Evolutionary conservation across 257 asterid species (phyloP), one percentile per base, ranked within the genome.

Genomic region (Rubia yunnanensis): DNA sequence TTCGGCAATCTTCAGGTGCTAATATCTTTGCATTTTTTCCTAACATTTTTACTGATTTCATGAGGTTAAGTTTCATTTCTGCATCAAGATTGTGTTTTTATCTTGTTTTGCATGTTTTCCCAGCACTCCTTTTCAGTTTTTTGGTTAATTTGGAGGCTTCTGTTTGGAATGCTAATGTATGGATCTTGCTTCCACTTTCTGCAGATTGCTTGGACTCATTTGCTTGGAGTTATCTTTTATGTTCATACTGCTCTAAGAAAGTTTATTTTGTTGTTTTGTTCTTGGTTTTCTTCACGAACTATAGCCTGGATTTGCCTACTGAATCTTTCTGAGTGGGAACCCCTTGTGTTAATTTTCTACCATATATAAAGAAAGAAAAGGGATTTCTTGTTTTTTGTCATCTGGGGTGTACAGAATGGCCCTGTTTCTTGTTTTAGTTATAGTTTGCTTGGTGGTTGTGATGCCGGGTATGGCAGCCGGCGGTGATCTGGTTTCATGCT

Each of bases 401-500:
- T 9, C 34, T 52, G 52, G 13, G 20, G 32, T 49, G 22, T 28
- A 5, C 20, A 77, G 62, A 60, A 85, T 83, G 96, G 41, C 18
- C 22, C 7, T 11, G 56, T 10, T 13, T 34, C 59, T 18, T 32
- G 35, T 38, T 23, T 20, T 82, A 59, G 2, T 66, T 70, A 46
- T 73, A 48, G 63, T 72, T 27, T 76, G 74, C 46, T 39, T 79
- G 27, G 76, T 67, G 28, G 62, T 58, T 46, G 32, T 67, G 2
- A 65, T 79, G 38, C 23, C 77, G 36, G 76, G 74, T 36, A 49
- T 67, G 24, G 64, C 55, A 46, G 56, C 54, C 30, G 22, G 52
- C 10, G 84, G 64, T 0, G 85, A 80, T 22, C 66, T 24, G 79
- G 85, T 67, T 14, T 87, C 95, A 0, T 92, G 99, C 81, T 86